These are phyloP conservation scores for Parmelia sp. DNA, from an alignment of 495 filamentous ascomycete species.

Conservation along the genomic window DNA sequence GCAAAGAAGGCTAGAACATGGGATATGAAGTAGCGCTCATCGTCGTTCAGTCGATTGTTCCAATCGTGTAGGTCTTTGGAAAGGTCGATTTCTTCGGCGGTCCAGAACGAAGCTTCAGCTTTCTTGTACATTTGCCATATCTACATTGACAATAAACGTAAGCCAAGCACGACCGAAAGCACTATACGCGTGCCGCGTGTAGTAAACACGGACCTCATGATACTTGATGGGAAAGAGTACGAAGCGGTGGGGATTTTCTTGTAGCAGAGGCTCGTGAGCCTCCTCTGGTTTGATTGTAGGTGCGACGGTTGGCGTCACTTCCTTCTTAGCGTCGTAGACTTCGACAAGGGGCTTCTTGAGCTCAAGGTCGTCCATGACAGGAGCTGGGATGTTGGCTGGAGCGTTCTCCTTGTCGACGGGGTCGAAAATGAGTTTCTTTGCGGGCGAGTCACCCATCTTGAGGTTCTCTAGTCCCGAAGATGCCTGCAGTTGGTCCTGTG, in stretches of 20 bases:
- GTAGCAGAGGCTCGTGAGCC: constrained; percentile 81
- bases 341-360: constrained; percentile 46
- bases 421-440: constrained; percentile 80
- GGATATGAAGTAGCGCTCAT: constrained; percentile 96
- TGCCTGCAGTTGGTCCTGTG: constrained; percentile 50
- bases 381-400: constrained; percentile 50
- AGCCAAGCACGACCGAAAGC: constrained; percentile 33
- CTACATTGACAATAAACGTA: constrained; percentile 39
- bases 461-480: constrained; percentile 77
- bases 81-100: constrained; percentile 96
- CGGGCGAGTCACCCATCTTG: constrained; percentile 83
- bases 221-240: constrained; percentile 99
- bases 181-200: constrained; percentile 67
- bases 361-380: constrained; percentile 49
- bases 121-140: constrained; percentile 99
- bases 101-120: constrained; percentile 99
- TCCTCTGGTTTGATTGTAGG: constrained; percentile 63
- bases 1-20: constrained; percentile 99
- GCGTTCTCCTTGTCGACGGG: constrained; percentile 77
- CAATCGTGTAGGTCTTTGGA: constrained; percentile 98
- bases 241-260: constrained; percentile 94
- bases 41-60: constrained; percentile 94
- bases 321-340: constrained; percentile 34
- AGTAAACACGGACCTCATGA: constrained; percentile 75
- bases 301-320: constrained; percentile 47